Conservation (phyloP, 1,284 basidiomycete species). For the Cutaneotrichosporon cavernicola region DNA sequence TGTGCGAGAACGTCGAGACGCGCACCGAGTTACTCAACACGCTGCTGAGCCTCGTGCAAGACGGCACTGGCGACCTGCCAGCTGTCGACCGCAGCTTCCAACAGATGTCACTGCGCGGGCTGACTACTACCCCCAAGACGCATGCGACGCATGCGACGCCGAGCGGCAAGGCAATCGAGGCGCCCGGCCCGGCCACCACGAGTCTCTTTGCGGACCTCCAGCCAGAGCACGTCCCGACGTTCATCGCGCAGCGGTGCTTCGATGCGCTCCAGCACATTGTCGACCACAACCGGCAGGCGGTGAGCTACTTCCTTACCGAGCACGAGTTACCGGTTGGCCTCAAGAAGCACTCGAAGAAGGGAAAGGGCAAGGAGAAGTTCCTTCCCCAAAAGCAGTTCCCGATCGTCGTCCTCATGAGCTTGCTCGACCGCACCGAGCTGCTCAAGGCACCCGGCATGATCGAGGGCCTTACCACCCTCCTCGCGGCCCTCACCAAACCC, state of each 20-base stretch:
- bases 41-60: conserved; percentile 86
- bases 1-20: conserved; percentile 93
- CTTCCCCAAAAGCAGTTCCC: conserved; percentile 79
- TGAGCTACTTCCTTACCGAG: conserved; percentile 89
- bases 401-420: conserved; percentile 77
- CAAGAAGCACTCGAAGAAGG: conserved; percentile 71
- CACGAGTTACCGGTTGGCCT: conserved; percentile 79
- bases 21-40: conserved; percentile 90
- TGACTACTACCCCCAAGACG: conserved; percentile 64
- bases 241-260: conserved; percentile 87
- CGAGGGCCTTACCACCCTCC: conserved; percentile 80
- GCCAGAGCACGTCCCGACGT: conserved; percentile 79
- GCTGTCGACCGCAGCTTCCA: conserved; percentile 92
- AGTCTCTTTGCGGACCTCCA: conserved; percentile 66
- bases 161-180: conserved; percentile 51
- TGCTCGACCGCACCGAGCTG: conserved; percentile 79
- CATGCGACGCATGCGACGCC: conserved; percentile 70
- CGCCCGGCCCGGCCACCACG: conserved; percentile 53
- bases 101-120: conserved; percentile 75
- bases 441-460: conserved; percentile 83
- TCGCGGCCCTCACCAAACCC: conserved; percentile 82
- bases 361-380: conserved; percentile 88
- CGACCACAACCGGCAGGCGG: conserved; percentile 73
- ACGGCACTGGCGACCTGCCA: conserved; percentile 87
- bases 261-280: conserved; percentile 86